Base-by-base conservation (phyloP, 805 yeast species). In the Yamadazyma laniorum region DNA sequence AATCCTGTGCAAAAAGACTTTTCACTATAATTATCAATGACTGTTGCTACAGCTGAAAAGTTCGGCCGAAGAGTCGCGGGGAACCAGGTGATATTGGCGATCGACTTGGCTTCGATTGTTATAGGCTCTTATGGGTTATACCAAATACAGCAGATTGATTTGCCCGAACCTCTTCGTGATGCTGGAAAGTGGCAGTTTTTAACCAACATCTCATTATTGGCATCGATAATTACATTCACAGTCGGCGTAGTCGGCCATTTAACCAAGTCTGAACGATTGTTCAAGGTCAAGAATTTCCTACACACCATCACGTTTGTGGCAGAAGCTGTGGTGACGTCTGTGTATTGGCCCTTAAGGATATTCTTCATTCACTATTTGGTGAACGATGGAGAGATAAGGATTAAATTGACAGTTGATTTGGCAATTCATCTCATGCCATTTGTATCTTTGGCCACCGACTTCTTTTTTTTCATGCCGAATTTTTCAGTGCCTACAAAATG, bases 141-240 rank as follows among this genome's bases (percentile, higher is more conserved):
- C 47, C 28, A 46, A 53, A 27, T 37, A 38, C 14, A 28, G 28
- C 5, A 26, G 59, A 6, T 55, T 3, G 27, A 52, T 11, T 58
- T 84, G 18, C 88, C 89, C 1, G 63, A 59, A 1, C 63, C 59
- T 25, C 57, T 83, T 18, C 63, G 52, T 2, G 56, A 61, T 16
- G 91, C 80, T 1, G 91, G 91, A 2, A 84, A 77, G 40, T 73
- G 72, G 60, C 91, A 85, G 52, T 85, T 85, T 53, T 64, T 84
- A 35, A 85, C 93, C 3, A 83, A 82, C 52, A 50, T 82, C n/a
- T 74, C 83, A 6, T 66, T 82, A 22, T 51, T 60, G 1, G 51
- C 72, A 13, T 72, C 85, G 2, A 47, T 77, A 7, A 40, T 70
- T 30, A 70, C 72, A 43, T 70, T 66, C 40, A 31, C 51, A 12